Base-by-base conservation (phyloP, 768 basidiomycete species). In the Naganishia vaughanmartiniae region DNA sequence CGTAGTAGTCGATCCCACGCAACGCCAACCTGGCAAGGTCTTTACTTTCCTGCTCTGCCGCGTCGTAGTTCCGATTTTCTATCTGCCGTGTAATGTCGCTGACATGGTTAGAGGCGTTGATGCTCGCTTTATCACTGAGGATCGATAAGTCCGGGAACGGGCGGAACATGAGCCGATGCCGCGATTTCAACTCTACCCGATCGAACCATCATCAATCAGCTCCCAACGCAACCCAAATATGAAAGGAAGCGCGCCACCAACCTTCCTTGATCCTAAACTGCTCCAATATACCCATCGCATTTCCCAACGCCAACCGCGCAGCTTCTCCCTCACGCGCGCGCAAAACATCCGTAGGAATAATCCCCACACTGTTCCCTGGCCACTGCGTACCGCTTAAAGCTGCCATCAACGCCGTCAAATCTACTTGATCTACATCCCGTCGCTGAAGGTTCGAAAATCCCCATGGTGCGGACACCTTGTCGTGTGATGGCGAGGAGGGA, bases 361-460 rank as follows among this genome's bases (percentile, higher is more conserved):
- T 65, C 36, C 69, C 69, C 24, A 70, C 69, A 36, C 57, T 65
- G 46, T 70, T 70, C 54, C 53, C 58, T 10, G 69, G 63, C 69
- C 69, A 70, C 19, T 31, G 45, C 3, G 51, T 54, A 15, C 60
- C 69, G 39, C 31, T 54, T 60, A 70, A 30, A 5, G 65, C 65
- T 15, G 66, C 85, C 89, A 93, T 91, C 56, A 93, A 83, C 4
- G 89, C 84, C 10, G 92, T 85, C 19, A 93, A 83, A 75, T 93
- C 91, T 0, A 90, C 92, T 75, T 93, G 92, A 69, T 90, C 90
- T 4, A 93, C 85, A 73, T 93, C 92, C 42, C 86, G 85, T 21
- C 90, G 85, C 42, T 86, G 82, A 0, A 91, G 77, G 60, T 87
- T 84, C 1, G 79, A 75, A 3, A 92, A 80, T 2, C 82, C 79